A percentile compares a stretch with the other conserved stretches of the same genome.
These are phyloP conservation scores for Limnanthes douglasii DNA, from an alignment of 345 rosid species.

Conservation along the genomic window DNA sequence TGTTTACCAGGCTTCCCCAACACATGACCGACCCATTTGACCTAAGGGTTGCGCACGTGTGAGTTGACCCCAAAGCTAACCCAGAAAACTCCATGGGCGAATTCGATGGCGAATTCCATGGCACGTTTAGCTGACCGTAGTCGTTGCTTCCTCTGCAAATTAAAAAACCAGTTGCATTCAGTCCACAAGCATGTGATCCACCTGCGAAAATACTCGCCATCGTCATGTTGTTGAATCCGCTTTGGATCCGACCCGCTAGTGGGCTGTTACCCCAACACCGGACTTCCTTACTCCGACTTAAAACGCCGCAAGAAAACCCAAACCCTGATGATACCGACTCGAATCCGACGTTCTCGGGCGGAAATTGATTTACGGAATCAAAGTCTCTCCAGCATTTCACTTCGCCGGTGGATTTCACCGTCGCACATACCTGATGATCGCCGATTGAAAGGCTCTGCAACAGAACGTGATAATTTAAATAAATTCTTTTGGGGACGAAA, in stretches of 20 bases:
- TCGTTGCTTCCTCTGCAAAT: conserved; percentile 43
- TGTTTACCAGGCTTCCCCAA: conserved; percentile 50
- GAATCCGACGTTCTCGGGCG: conserved; percentile 11
- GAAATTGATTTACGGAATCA: neutral
- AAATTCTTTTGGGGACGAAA: conserved; percentile 27
- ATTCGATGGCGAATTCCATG: conserved; percentile 23
- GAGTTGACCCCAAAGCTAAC: conserved; percentile 42
- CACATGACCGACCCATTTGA: conserved; percentile 40
- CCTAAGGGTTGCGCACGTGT: conserved; percentile 45
- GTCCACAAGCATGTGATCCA: conserved; percentile 61
- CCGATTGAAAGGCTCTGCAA: conserved; percentile 39
- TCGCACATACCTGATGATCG: conserved; percentile 50
- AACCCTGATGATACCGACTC: conserved; percentile 45
- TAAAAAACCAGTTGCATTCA: conserved; percentile 32
- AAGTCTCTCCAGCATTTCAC: conserved; percentile 47
- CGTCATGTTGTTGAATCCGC: conserved; percentile 23
- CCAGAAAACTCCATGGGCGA: conserved; percentile 18
- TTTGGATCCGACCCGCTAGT: conserved; percentile 20
- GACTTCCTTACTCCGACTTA: conserved; percentile 8
- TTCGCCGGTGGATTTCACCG: conserved; percentile 17
- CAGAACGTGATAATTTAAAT: conserved; percentile 21
- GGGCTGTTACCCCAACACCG: conserved; percentile 45
- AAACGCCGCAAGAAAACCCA: conserved; percentile 64
- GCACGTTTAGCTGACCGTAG: conserved; percentile 42
- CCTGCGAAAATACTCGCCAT: conserved; percentile 53